phyloP scores from a whole-genome alignment of 78 protist species.

The Dictyostelium citrinum region DNA sequence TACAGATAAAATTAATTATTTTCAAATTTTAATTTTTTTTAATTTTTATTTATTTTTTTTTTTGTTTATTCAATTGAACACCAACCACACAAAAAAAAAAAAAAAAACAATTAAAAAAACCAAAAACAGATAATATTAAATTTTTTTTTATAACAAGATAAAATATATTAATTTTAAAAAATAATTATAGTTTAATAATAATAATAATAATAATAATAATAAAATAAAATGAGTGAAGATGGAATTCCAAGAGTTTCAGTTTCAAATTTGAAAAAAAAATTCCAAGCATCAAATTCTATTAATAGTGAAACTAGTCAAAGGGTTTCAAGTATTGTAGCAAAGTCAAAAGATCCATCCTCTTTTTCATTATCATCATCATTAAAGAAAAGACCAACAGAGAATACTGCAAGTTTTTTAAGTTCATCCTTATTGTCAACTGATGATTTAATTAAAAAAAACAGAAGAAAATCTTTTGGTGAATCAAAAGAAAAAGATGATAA shows the following conservation, averaged over 20 bases:
- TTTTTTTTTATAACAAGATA: neutral
- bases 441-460: conserved; percentile 6
- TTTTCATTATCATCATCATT: neutral
- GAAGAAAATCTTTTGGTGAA: conserved; percentile 18
- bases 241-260: neutral
- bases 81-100: neutral
- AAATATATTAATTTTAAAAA: too few species aligned
- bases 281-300: neutral
- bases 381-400: neutral
- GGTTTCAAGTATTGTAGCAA: conserved; percentile 1
- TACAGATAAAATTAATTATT: neutral
- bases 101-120: neutral
- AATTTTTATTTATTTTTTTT: neutral
- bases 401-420: neutral
- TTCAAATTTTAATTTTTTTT: neutral
- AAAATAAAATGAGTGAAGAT: conserved; percentile 8
- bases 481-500: neutral
- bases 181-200: too few species aligned
- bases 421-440: neutral
- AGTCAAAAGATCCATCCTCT: neutral
- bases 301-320: neutral
- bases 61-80: neutral
- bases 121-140: neutral
- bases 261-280: neutral
- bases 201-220: neutral